Base-by-base conservation (phyloP, 2,329 filamentous ascomycete genomes). In the Fusarium scirpi region DNA sequence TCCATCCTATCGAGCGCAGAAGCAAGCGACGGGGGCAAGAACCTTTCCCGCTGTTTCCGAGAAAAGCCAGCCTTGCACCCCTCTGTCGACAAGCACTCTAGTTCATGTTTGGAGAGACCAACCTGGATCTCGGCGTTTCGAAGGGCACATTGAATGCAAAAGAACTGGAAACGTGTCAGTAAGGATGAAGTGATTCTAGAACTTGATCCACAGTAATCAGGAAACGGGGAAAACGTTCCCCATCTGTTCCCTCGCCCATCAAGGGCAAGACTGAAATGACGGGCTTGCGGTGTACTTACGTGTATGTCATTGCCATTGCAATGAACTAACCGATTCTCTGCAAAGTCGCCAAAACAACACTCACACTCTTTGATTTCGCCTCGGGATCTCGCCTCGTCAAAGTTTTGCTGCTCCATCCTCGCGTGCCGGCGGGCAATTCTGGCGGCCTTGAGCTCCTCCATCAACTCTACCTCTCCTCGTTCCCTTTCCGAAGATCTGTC, bases 31-130 rank as follows among this genome's bases (percentile, higher is more conserved):
- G 85, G 80, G 63, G 89, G 85, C 2, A 94, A 80, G 45, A 91
- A 90, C 7, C 83, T 79, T 24, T 81, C 78, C 43, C 89, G 85
- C 69, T 92, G 86, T 10, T 80, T 74, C 8, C 77, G 79, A 10
- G 85, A 82, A 74, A 94, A 95, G 0, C 83, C 82, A 6, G 85
- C 89, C 1, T 82, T 77, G 76, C 94, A 97, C 5, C 85, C 88
- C 64, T 90, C 87, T 55, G 82, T 87, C 22, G 91, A 91, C 84
- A 94, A 90, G 79, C 94, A 97, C 4, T 79, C 78, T 22, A 96
- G 83, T 47, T 89, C 82, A 76, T 92, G 91, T 67, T 88, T 90
- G n/a, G 87, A 87, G 24, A 89, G 82, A 2, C 92, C 93, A 55
- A 97, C 85, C 69, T 90, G 86, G 9, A 82, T 87, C 73, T 93